Evolutionary conservation across 2,329 filamentous ascomycete species (phyloP).

Genomic region (Colletotrichum musicola): DNA sequence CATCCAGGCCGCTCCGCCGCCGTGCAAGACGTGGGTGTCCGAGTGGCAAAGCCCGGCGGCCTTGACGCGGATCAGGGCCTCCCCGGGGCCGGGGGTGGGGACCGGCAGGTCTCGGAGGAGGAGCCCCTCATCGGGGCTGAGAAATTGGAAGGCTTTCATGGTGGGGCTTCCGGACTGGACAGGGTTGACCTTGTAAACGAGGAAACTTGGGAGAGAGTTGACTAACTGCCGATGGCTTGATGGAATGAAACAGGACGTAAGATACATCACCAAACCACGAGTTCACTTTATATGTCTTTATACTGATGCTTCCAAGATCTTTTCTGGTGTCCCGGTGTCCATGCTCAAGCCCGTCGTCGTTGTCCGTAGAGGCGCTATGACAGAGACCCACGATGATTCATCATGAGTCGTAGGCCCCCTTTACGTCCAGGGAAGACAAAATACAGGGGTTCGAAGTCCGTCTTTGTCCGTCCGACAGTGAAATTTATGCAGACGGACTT

Average conservation of each 20-base stretch:
- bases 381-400: not conserved
- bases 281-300: no score
- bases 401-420: not conserved
- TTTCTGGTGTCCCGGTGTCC: no score
- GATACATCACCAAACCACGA: no score
- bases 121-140: constrained; percentile 20
- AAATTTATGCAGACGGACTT: no score
- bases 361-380: no score
- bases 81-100: not conserved
- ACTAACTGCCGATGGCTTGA: not conserved
- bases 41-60: constrained; percentile 35
- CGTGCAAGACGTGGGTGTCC: constrained; percentile 34
- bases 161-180: not conserved
- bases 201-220: not conserved
- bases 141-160: constrained; percentile 30
- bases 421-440: not conserved
- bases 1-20: constrained; percentile 35
- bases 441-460: no score
- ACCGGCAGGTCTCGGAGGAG: constrained; percentile 10
- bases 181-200: not conserved
- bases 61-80: constrained; percentile 21
- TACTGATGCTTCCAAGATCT: no score
- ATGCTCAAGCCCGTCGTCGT: no score
- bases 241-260: no score
- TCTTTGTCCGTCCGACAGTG: no score